Evolutionary conservation across 768 basidiomycete species (phyloP).

Genomic region (Strobilomyces echinocephalus): DNA sequence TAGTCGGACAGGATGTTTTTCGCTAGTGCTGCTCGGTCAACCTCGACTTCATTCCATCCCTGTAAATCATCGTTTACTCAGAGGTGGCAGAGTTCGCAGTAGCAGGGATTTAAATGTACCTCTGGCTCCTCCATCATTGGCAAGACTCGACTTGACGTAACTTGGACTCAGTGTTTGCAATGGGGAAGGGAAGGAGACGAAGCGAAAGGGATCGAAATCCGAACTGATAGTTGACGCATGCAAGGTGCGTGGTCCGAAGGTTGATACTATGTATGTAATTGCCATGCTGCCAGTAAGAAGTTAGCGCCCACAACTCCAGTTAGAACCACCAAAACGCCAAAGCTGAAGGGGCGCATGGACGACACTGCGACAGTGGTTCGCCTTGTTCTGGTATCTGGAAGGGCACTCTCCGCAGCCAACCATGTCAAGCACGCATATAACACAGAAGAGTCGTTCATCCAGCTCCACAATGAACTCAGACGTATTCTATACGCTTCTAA

Average conservation of each 20-base stretch:
- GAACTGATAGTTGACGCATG: neutral
- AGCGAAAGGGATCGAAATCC: neutral
- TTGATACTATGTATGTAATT: too few relatives aligned
- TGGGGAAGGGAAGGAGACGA: too few relatives aligned
- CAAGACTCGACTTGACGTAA: neutral
- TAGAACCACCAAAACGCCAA: neutral
- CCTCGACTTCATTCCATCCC: too few relatives aligned
- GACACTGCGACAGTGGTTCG: neutral
- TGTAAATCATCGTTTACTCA: too few relatives aligned
- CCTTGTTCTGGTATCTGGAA: neutral
- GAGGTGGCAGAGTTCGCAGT: too few relatives aligned
- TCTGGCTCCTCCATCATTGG: neutral
- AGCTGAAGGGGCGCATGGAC: neutral
- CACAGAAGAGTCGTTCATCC: neutral
- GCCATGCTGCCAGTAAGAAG: neutral
- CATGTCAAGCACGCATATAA: neutral
- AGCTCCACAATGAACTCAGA: neutral
- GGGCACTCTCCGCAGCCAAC: neutral
- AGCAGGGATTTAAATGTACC: too few relatives aligned
- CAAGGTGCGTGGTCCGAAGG: neutral
- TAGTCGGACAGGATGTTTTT: too few relatives aligned
- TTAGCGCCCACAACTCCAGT: neutral
- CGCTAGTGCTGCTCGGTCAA: too few relatives aligned
- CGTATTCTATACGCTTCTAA: neutral
- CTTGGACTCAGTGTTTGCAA: too few relatives aligned